Evolutionary conservation across 2,329 filamentous ascomycete genomes (phyloP), one percentile per base, ranked within the genome.

Genomic region (Ophiostoma perfectum): DNA sequence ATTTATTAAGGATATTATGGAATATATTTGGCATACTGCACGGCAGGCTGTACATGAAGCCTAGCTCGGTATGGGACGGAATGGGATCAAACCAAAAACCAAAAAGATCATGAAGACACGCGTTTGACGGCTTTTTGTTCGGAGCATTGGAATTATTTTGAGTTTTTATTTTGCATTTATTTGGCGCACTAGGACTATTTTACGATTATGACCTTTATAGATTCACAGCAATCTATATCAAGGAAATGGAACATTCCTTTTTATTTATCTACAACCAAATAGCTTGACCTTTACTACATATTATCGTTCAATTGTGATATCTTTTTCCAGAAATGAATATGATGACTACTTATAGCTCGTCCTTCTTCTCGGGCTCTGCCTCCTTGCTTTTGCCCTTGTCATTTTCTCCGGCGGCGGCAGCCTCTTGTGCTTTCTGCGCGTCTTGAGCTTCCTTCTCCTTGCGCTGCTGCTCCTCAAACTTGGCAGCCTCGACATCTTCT

Each of bases 401-500:
- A 9, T 55, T 36, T 2, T 18, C 42, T 14, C 63, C 55, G 8
- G 42, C 3, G n/a, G 42, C 41, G 9, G 36, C n/a, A 52, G 8
- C 36, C 36, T 58, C 39, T 47, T 45, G 11, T 5, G 11, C 44
- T 11, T 38, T 38, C n/a, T 65, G 9, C 4, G 63, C 12, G 3
- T 65, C 67, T 27, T 62, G 18, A 1, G 65, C 65, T 2, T 58
- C 65, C 41, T 42, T 39, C 36, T 69, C 68, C 49, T 67, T 65
- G 5, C 39, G 68, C 42, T 65, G 55, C 64, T 67, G 67, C 16
- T 66, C 68, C 16, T 68, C 73, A 8, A 72, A 47, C 68, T 72
- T 72, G 42, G 68, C 70, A 1, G 55, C 72, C 66, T 72, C 74
- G 7, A 71, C 70, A 12, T 73, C 69, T 69, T 84, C 84, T 72